Evolutionary conservation across 2,329 filamentous ascomycete genomes (phyloP).

Genomic region (Colletotrichum tofieldiae): DNA sequence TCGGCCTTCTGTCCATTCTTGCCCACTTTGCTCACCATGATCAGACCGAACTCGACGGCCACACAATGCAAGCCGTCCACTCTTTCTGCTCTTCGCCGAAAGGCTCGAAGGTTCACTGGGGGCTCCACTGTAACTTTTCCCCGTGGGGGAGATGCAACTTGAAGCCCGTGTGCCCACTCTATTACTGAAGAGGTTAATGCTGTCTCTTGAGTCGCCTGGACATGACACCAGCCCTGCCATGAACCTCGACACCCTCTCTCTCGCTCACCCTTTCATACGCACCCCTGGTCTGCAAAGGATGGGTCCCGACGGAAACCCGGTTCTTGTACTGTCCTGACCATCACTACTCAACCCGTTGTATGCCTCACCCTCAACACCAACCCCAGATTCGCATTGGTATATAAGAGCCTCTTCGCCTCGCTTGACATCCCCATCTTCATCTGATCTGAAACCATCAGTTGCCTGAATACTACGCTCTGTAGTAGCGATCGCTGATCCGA

Average conservation of each 20-base stretch:
- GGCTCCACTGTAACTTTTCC: not conserved
- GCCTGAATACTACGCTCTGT: not conserved
- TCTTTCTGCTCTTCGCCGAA: not conserved
- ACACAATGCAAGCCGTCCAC: not conserved
- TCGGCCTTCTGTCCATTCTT: not conserved
- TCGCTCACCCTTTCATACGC: not conserved
- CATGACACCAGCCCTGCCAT: conserved; percentile 5
- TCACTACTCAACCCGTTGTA: not conserved
- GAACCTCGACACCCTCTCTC: conserved; percentile 20
- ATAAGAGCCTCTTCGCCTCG: conserved; percentile 16
- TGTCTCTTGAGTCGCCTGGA: conserved; percentile 15
- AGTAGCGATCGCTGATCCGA: not conserved
- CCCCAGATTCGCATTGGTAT: conserved; percentile 12
- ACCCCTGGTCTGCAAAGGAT: conserved; percentile 28
- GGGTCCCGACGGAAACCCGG: conserved; percentile 30
- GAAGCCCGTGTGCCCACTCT: not conserved
- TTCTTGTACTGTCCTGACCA: conserved; percentile 12
- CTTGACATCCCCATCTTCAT: conserved; percentile 15
- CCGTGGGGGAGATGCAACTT: conserved; percentile 20
- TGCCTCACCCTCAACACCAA: conserved; percentile 17
- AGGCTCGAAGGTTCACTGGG: not conserved
- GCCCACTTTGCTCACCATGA: conserved; percentile 17
- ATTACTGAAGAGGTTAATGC: not conserved
- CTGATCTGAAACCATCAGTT: conserved; percentile 22
- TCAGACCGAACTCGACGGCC: conserved; percentile 14